Conservation (phyloP, 1,139 yeast genomes). For the Tardiomyces blankii region DNA sequence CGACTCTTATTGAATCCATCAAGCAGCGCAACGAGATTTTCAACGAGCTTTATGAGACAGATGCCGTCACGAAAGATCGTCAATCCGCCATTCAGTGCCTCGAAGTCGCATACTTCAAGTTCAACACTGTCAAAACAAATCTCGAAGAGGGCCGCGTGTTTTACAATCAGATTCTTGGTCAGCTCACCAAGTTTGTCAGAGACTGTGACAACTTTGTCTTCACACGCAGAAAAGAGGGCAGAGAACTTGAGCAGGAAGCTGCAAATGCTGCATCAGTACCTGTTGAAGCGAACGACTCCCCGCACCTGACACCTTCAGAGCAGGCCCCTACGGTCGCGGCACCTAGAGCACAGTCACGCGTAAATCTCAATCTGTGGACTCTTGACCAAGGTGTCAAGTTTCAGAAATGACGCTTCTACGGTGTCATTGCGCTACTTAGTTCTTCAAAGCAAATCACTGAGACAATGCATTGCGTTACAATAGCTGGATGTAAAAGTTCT, state of each 20-base stretch:
- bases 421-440: too few species aligned
- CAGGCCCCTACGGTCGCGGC: not conserved
- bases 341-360: not conserved
- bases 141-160: slow-evolving; percentile 61
- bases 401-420: too few species aligned
- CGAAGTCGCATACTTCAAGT: slow-evolving; percentile 44
- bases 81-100: slow-evolving; percentile 42
- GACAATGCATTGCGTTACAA: too few species aligned
- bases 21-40: slow-evolving; percentile 34
- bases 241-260: slow-evolving; percentile 32
- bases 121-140: slow-evolving; percentile 45
- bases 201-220: slow-evolving; percentile 48
- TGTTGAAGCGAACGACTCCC: not conserved
- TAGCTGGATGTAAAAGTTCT: too few species aligned
- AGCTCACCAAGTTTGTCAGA: slow-evolving; percentile 36
- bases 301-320: not conserved
- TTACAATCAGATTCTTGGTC: slow-evolving; percentile 49
- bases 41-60: slow-evolving; percentile 18
- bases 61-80: slow-evolving; percentile 29
- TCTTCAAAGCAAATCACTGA: too few species aligned
- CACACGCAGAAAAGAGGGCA: slow-evolving; percentile 42
- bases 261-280: not conserved
- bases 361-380: not conserved
- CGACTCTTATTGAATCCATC: slow-evolving; percentile 33
- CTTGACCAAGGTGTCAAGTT: too few species aligned